Base-by-base conservation (phyloP, 805 yeast species). In the Dipodascus geniculatus region DNA sequence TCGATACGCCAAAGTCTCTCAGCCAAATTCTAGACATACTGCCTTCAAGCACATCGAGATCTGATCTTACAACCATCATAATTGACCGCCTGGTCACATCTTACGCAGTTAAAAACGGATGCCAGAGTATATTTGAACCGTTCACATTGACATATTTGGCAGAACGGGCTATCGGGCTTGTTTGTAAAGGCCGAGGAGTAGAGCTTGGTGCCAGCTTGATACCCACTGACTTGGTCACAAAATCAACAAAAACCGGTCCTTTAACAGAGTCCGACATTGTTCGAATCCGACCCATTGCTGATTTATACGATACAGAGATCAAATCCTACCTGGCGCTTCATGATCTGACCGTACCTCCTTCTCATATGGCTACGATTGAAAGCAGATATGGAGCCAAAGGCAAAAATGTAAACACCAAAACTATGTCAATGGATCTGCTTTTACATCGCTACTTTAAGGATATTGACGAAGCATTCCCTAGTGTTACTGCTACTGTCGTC, bases 401-500 rank as follows among this genome's bases (percentile, higher is more conserved):
- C 55, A 17, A 60, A 57, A 33, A 49, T 54, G 72, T 71, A 28
- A 76, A 81, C 54, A 76, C 82, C 17, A 85, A 81, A 64, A 81
- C 83, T 60, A 85, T 83, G 75, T 85, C 96, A 1, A 83, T 91
- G 19, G 83, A 86, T 61, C 95, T 87, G 62, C 74, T 91, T 51
- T 82, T 89, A 1, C 72, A 80, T 23, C 77, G 81, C 51, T 91
- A 91, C 66, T 87, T 87, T 60, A 75, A 72, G 28, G 74, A 75
- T 33, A 79, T 90, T 22, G 96, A 87, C 62, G 74, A 75, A 3
- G 89, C 82, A 16, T 89, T 89, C 63, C 89, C 96, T 0, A 87
- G 91, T 54, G 86, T 91, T 1, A 89, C 90, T 2, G 85, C 96
- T 0, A 90, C 98, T 0, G 97, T 91, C 20, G 89, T 89, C 14